phyloP scores from a whole-genome alignment of 106 monocot genomes.

The Platanthera zijinensis region DNA sequence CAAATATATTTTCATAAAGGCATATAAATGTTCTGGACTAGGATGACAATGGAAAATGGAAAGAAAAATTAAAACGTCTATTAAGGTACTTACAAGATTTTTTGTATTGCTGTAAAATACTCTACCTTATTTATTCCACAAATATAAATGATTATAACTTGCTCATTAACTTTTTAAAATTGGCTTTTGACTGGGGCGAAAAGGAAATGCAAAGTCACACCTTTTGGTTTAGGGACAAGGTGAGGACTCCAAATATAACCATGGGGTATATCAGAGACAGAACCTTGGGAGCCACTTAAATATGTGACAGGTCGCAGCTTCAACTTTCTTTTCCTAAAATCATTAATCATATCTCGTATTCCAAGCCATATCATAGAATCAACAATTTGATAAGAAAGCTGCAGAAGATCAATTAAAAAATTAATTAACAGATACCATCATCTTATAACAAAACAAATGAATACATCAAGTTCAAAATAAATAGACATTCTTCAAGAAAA shows the following conservation, averaged over 20 bases:
- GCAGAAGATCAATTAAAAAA: conserved; percentile 14
- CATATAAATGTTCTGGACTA: background rate
- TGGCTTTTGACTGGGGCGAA: background rate
- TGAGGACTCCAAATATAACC: conserved; percentile 76
- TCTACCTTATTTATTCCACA: background rate
- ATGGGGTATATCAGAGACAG: conserved; percentile 47
- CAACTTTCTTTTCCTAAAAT: conserved; percentile 73
- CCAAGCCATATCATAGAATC: conserved; percentile 84
- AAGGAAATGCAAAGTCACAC: conserved; percentile 3
- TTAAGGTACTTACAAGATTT: background rate
- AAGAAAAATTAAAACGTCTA: background rate
- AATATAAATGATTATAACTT: background rate
- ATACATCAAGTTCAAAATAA: background rate
- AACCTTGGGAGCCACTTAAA: conserved; percentile 42
- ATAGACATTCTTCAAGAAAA: background rate
- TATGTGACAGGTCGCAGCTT: conserved; percentile 70
- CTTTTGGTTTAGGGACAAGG: conserved; percentile 74
- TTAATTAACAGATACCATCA: background rate
- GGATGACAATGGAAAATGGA: background rate
- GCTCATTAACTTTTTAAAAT: background rate
- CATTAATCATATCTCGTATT: conserved; percentile 75
- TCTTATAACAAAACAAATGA: background rate
- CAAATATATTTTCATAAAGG: background rate
- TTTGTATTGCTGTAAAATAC: background rate
- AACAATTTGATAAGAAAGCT: conserved; percentile 78